Evolutionary conservation across 306 rosid genomes (phyloP).

Genomic region (Inga oerstediana): DNA sequence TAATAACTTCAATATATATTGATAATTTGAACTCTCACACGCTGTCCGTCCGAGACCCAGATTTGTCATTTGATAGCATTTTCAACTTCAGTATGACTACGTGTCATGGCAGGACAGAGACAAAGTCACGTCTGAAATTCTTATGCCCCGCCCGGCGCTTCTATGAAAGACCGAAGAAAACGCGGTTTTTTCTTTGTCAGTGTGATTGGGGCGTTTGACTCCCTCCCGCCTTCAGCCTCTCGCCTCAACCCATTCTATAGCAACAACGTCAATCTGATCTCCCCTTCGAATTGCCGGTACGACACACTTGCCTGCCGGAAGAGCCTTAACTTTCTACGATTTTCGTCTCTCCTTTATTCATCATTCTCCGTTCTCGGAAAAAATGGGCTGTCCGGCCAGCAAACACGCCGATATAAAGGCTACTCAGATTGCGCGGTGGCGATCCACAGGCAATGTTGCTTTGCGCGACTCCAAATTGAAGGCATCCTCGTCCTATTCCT

Average conservation of each 20-base stretch:
- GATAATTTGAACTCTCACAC: too few relatives aligned
- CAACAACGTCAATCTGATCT: slow-evolving; percentile 5
- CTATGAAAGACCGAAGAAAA: not conserved
- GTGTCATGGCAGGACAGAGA: not conserved
- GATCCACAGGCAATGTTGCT: slow-evolving; percentile 94
- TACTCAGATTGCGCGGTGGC: slow-evolving; percentile 75
- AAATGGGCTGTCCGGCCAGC: slow-evolving; percentile 78
- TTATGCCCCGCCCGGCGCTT: not conserved
- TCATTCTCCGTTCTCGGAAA: not conserved
- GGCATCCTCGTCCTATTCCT: slow-evolving; percentile 40
- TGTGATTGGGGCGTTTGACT: not conserved
- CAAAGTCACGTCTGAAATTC: not conserved
- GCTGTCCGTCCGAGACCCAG: too few relatives aligned
- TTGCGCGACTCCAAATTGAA: slow-evolving; percentile 89
- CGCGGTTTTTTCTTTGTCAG: slow-evolving; percentile 2
- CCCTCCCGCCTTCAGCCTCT: not conserved
- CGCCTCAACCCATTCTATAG: not conserved
- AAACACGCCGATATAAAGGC: slow-evolving; percentile 63
- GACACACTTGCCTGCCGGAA: not conserved
- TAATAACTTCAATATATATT: too few relatives aligned
- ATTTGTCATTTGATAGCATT: too few relatives aligned
- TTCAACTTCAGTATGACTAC: not conserved
- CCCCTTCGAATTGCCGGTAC: not conserved
- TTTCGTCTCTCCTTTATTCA: not conserved
- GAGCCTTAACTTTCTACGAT: not conserved